Evolutionary conservation across 192 early-diverging fungal genomes (phyloP), one percentile per base, ranked within the genome.

Genomic region (Ambispora gerdemannii): DNA sequence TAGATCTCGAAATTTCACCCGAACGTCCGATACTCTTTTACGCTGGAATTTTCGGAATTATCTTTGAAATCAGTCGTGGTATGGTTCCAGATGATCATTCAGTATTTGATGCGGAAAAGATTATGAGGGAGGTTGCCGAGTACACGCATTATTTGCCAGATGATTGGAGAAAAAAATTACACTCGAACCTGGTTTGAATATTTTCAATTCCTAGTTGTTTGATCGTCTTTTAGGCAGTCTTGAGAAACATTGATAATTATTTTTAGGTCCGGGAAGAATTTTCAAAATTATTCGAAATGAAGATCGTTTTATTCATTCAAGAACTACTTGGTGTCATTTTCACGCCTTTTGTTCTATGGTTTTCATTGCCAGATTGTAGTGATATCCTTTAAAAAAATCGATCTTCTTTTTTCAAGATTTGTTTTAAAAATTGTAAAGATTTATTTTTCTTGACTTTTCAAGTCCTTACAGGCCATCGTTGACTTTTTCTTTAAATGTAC

Each of bases 401-500:
- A 43, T 10, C 15, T 43, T 43, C 38, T 43, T 43, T 43, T 43
- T 43, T 15, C 38, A 10, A 10, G n/a, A n/a, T n/a, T n/a, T n/a
- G n/a, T n/a, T n/a, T n/a, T n/a, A n/a, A 6, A 43, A 43, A 10
- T 15, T 43, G 6, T 32, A 15, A 31, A 25, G 19, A 24, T 35
- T 1, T 27, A 30, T 19, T 65, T 17, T 53, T 33, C 31, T 67
- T 67, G 53, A 55, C 32, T 53, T 35, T 63, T 38, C 34, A 50
- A 11, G 11, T 15, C 0, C 28, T 25, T 55, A 67, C 65, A 67
- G 20, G 72, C 82, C 28, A 87, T 99, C 30, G 76, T 99, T 4
- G 95, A 97, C 71, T 98, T 99, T 72, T 95, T 99, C 76, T 83
- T 92, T 32, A 93, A 96, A 72, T 97, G 92, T 70, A 95, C 97